Evolutionary conservation across 2,329 filamentous ascomycete species (phyloP).

Genomic region (Pseudogymnoascus verrucosus): DNA sequence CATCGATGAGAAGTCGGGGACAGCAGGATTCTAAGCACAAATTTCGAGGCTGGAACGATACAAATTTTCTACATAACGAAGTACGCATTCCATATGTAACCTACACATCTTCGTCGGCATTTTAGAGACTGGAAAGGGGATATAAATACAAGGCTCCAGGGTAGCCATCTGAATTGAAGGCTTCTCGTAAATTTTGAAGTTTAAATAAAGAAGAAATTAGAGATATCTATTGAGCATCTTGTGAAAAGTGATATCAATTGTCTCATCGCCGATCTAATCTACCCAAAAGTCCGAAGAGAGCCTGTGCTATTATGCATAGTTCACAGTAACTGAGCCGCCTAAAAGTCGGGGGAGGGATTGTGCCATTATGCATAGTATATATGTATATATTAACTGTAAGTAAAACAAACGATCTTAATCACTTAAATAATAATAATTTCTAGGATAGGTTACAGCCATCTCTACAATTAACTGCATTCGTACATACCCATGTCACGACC

Average conservation of each 20-base stretch:
- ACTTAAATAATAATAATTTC: neutral
- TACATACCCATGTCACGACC: too few relatives aligned
- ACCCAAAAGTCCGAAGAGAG: too few relatives aligned
- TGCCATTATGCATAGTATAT: too few relatives aligned
- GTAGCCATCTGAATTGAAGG: neutral
- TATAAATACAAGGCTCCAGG: neutral
- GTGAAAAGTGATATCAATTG: neutral
- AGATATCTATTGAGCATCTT: neutral
- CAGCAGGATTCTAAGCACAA: conserved; percentile 39
- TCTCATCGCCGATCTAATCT: neutral
- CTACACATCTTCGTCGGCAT: neutral
- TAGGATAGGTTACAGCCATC: neutral
- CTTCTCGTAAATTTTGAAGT: neutral
- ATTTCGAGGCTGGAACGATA: too few relatives aligned
- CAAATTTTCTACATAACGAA: neutral
- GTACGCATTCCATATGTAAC: neutral
- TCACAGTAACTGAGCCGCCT: too few relatives aligned
- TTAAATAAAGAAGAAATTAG: neutral
- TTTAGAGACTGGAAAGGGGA: neutral
- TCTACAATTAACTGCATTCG: too few relatives aligned
- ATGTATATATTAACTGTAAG: neutral
- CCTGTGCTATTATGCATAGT: too few relatives aligned
- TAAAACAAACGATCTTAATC: neutral
- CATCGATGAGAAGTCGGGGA: conserved; percentile 71
- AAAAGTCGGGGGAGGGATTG: too few relatives aligned